Evolutionary conservation across 495 filamentous ascomycete genomes (phyloP).

Genomic region (Talaromyces stipitatus): DNA sequence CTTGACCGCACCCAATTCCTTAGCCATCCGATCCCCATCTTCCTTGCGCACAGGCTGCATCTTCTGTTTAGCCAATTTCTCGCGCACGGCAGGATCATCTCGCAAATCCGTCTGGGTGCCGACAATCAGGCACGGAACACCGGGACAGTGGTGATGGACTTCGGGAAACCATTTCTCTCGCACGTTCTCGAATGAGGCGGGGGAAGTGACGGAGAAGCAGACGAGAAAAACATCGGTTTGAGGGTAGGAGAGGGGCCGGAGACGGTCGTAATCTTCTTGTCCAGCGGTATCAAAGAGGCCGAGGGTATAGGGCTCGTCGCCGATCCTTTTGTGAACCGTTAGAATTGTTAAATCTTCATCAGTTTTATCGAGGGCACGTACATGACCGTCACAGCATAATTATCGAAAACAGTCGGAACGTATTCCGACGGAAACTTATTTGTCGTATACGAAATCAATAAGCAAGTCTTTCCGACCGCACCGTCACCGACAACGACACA

Average conservation of each 20-base stretch:
- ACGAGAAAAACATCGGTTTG: constrained; percentile 99
- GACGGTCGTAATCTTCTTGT: constrained; percentile 98
- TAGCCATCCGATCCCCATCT: constrained; percentile 93
- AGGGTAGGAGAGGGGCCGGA: constrained; percentile 92
- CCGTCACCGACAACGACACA: constrained; percentile 99
- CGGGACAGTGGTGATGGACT: constrained; percentile 96
- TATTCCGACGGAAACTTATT: constrained; percentile 99
- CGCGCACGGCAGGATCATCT: constrained; percentile 78
- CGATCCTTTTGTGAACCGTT: constrained; percentile 61
- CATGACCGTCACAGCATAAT: constrained; percentile 99
- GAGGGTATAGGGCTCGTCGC: constrained; percentile 95
- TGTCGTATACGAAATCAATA: constrained; percentile 97
- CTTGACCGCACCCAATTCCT: constrained; percentile 91
- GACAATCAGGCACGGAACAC: constrained; percentile 95
- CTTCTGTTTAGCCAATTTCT: constrained; percentile 91
- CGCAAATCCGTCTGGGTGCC: constrained; percentile 96
- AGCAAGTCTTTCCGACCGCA: constrained; percentile 98
- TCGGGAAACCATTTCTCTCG: constrained; percentile 99
- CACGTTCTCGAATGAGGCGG: constrained; percentile 99
- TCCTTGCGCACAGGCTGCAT: constrained; percentile 87
- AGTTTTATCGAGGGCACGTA: constrained; percentile 44
- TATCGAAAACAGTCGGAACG: constrained; percentile 97
- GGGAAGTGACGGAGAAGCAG: constrained; percentile 97
- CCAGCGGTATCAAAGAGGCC: constrained; percentile 97
- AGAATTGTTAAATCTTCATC: neutral